Evolutionary conservation across 164 flowering plant genomes (phyloP).

Genomic region (Litsea cubeba): DNA sequence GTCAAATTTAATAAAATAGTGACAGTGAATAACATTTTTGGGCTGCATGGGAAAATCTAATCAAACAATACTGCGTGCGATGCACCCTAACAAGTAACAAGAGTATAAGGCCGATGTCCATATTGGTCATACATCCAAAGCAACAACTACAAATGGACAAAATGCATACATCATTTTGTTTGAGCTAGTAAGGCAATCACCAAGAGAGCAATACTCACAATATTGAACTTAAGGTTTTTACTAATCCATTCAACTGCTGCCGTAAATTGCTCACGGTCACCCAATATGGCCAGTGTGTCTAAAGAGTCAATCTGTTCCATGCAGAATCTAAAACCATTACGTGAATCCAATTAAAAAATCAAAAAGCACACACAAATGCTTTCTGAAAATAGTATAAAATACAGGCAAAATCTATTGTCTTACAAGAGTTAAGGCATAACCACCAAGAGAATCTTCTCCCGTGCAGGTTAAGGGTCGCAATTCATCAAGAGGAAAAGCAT

Average conservation of each 20-base stretch:
- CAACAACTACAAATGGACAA: too few species aligned
- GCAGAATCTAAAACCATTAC: background rate
- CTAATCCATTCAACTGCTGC: conserved; percentile 94
- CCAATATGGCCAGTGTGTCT: conserved; percentile 82
- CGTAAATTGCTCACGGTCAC: conserved; percentile 72
- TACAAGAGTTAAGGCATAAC: conserved; percentile 95
- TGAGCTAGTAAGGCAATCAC: background rate
- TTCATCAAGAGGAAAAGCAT: conserved; percentile 96
- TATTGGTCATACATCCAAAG: background rate
- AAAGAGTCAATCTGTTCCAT: conserved; percentile 78
- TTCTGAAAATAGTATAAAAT: background rate
- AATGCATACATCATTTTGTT: too few species aligned
- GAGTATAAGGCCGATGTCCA: background rate
- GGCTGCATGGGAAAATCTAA: background rate
- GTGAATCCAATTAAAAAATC: background rate
- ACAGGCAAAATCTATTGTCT: conserved; percentile 12
- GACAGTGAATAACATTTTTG: background rate
- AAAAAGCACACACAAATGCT: too few species aligned
- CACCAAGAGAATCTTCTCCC: conserved; percentile 92
- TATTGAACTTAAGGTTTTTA: conserved; percentile 87
- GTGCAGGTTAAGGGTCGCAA: conserved; percentile 74
- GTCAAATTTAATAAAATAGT: background rate
- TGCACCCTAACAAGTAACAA: background rate
- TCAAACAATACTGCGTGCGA: background rate
- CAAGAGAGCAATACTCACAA: conserved; percentile 51